Evolutionary conservation across 2,329 filamentous ascomycete genomes (phyloP).

Genomic region (Pseudogymnoascus sp.): DNA sequence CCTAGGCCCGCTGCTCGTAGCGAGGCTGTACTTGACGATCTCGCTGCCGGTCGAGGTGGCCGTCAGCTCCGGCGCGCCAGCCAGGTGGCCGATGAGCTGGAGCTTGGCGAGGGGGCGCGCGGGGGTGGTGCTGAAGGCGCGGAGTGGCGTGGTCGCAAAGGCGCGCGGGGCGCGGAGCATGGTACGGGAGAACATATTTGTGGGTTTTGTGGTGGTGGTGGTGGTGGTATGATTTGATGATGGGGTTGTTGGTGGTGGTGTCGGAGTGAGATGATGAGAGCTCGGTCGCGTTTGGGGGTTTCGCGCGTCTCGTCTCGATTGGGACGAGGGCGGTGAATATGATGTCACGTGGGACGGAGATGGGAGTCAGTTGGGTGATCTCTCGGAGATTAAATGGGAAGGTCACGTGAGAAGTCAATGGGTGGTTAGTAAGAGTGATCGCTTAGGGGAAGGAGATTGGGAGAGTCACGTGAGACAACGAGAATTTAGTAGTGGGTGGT

Average conservation of each 20-base stretch:
- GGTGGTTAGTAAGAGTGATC: neutral
- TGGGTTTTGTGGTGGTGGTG: neutral
- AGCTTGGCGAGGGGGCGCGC: constrained; percentile 64
- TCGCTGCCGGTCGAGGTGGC: constrained; percentile 64
- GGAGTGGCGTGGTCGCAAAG: constrained; percentile 39
- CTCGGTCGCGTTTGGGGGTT: neutral
- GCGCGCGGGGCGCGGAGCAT: constrained; percentile 31
- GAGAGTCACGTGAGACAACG: neutral
- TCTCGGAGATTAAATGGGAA: neutral
- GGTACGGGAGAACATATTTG: constrained; percentile 11
- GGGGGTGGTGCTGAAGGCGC: constrained; percentile 67
- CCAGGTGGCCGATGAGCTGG: constrained; percentile 80
- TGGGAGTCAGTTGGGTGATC: neutral
- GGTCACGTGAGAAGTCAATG: neutral
- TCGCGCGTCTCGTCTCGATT: constrained; percentile 2
- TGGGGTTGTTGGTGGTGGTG: neutral
- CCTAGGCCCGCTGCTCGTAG: constrained; percentile 54
- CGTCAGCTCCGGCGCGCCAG: constrained; percentile 66
- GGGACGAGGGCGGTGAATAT: neutral
- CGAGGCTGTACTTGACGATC: constrained; percentile 70
- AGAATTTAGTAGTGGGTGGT: neutral
- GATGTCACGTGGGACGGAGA: neutral
- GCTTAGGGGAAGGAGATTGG: neutral
- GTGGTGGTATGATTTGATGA: neutral
- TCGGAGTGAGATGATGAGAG: neutral